phyloP scores from a whole-genome alignment of 2,329 filamentous ascomycete genomes.

The Capronia americana region DNA sequence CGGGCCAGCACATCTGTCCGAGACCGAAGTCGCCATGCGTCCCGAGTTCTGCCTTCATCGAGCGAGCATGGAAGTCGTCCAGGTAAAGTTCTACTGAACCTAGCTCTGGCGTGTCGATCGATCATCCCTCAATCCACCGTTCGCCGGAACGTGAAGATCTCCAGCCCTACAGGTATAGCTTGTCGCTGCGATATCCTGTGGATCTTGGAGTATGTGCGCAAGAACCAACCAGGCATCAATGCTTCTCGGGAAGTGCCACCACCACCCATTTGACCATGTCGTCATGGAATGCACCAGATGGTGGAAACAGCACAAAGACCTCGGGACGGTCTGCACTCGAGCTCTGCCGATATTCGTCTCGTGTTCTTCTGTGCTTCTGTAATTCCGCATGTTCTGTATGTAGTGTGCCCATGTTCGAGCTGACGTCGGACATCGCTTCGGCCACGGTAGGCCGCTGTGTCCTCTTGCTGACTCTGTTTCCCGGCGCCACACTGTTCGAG shows the following conservation, averaged over 20 bases:
- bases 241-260: constrained; percentile 12
- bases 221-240: constrained; percentile 18
- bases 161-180: not conserved
- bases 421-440: not conserved
- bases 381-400: not conserved
- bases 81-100: not conserved
- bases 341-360: too few species aligned
- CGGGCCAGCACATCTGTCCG: not conserved
- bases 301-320: not conserved
- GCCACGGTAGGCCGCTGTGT: not conserved
- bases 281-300: not conserved
- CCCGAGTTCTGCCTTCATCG: not conserved
- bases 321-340: not conserved
- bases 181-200: not conserved
- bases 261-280: not conserved
- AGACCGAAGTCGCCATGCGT: not conserved
- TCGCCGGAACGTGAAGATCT: not conserved
- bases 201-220: constrained; percentile 1
- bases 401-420: not conserved
- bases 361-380: not conserved
- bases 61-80: not conserved
- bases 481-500: not conserved
- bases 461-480: not conserved
- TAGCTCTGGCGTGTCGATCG: not conserved
- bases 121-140: not conserved